Base-by-base conservation (phyloP, 23 red algal genomes). In the Gracilaria caudata region DNA sequence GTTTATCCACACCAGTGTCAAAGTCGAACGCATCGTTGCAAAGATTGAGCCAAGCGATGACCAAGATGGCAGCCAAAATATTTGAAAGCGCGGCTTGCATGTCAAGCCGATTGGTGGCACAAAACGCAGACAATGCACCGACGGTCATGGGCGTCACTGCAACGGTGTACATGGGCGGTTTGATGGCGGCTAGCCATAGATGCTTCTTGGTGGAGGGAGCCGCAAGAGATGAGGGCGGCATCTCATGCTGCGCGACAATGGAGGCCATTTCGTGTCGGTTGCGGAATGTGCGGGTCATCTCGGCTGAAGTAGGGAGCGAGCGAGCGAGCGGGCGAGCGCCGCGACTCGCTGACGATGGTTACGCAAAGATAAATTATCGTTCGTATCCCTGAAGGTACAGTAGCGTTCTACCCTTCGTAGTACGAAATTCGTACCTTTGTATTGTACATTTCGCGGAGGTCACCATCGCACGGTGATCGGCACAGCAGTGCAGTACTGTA, bases 121-220 rank as follows among this genome's bases (percentile, higher is more conserved):
- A 70, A 73, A 68, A 88, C 0, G 73, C 35, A 70, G 73, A 16
- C 8, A 80, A 37, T 57, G 91, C 46, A 60, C 82, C 91, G 34
- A 88, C 82, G 13, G 85, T 53, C 57, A 94, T 94, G 2, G 91
- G 91, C 13, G 82, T 88, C 10, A 94, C 37, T 12, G 91, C 91
- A 34, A 94, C 91, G 51, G 91, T 94, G 76, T 94, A 94, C 91
- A 94, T 94, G 19, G 91, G 91, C 11, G 83, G 82, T 73, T 94
- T 94, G 51, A 86, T 21, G 29, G 91, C 91, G 73, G 82, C 81
- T 44, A 87, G 64, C 91, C 91, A 94, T 32, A 94, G 90, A 71
- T 71, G 65, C 19, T 71, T 39, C 12, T 39, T 71, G 8, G 65
- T 41, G 32, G 16, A 21, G 19, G 65, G 65, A 4, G 65, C 37